Evolutionary conservation across 1,284 basidiomycete species (phyloP), one percentile per base, ranked within the genome.

Genomic region (Ustilago cynodontis): DNA sequence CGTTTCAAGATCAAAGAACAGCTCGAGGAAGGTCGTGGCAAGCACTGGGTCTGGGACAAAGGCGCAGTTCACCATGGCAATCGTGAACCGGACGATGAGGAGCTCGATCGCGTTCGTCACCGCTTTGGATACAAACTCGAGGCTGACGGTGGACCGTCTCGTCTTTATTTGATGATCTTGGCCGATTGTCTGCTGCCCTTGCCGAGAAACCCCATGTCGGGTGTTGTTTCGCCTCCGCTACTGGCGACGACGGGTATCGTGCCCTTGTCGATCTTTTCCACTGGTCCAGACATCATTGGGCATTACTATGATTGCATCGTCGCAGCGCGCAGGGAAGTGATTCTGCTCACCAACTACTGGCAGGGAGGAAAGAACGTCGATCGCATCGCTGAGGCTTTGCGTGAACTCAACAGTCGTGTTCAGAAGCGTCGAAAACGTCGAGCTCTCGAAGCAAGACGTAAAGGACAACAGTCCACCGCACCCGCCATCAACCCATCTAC

Each of bases 341-440:
- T 85, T 16, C 77, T 84, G n/a, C 76, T 85, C 29, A 85, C 84
- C 29, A 85, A 85, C 63, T 85, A 85, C 65, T 85, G 84, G 84
- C 84, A 85, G 50, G 79, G 70, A 47, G 84, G 84, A 47, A 76
- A 79, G 31, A 85, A 85, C 47, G 84, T 85, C 24, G 71, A 82
- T 29, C 70, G 73, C 18, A 85, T 85, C 57, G 73, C 84, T 13
- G 79, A 80, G 6, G 84, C 81, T 14, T 70, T 85, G 7, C 74
- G 78, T 14, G 81, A 82, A 62, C 73, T 85, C 60, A 80, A 83
- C 65, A 63, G 41, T 8, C 71, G 76, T 4, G 67, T 80, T 14
- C 63, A 54, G 26, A 60, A 73, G 54, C 65, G 80, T 28, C 71
- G 75, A 22, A 70, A 73, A 33, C 53, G 28, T 11, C 33, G 53